Conservation (phyloP, 164 flowering plant genomes). For the Sedum album region DNA sequence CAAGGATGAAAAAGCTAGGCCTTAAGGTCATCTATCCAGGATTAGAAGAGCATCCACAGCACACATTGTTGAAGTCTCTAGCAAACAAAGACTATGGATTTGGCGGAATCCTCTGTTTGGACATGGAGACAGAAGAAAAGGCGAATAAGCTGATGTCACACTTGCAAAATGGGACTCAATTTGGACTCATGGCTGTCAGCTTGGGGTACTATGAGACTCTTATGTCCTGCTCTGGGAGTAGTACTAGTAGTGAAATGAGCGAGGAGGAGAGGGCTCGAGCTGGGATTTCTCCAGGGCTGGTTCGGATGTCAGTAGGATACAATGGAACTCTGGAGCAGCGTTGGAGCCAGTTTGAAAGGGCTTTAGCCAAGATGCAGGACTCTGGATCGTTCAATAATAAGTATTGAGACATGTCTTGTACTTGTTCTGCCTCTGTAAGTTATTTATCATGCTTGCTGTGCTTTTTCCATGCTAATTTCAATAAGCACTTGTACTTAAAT, state of each 20-base stretch:
- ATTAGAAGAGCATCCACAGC: neutral
- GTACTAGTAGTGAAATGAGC: constrained; percentile 5
- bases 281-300: constrained; percentile 55
- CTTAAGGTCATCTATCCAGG: constrained; percentile 2
- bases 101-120: neutral
- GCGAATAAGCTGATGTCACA: neutral
- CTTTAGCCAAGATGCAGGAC: constrained; percentile 3
- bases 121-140: constrained; percentile 7
- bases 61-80: neutral
- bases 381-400: neutral
- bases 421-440: neutral
- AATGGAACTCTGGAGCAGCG: constrained; percentile 77
- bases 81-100: neutral
- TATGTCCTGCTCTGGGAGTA: constrained; percentile 89
- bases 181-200: constrained; percentile 2
- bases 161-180: constrained; percentile 6
- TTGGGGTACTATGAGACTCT: constrained; percentile 72
- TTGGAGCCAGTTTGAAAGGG: constrained; percentile 44
- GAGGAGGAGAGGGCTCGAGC: constrained; percentile 4
- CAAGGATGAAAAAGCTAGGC: constrained; percentile 51
- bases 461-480: neutral
- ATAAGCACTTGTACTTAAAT: neutral
- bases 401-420: neutral
- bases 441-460: neutral
- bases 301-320: constrained; percentile 89